Conservation (phyloP, 202 grass and related monocot species). For the Brachypodium distachyon region DNA sequence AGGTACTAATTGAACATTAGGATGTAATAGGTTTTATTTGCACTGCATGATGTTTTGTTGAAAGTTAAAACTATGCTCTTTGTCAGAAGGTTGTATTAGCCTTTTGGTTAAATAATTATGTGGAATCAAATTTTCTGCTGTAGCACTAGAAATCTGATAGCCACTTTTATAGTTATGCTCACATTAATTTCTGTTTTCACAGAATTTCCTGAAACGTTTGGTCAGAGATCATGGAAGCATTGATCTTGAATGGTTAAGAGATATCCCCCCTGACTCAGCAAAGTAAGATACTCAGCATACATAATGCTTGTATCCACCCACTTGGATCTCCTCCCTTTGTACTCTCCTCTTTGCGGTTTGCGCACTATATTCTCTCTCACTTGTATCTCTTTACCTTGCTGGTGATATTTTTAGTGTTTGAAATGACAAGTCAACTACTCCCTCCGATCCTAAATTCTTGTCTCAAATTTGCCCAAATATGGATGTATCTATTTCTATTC, state of each 20-base stretch:
- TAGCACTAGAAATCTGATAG: background rate
- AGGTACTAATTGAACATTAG: constrained; percentile 35
- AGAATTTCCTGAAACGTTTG: constrained; percentile 83
- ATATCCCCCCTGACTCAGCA: constrained; percentile 53
- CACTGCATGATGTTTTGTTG: background rate
- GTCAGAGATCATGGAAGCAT: constrained; percentile 83
- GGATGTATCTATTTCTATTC: no score
- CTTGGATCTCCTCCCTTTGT: no score
- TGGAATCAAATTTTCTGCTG: background rate
- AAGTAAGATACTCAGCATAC: constrained; percentile 61
- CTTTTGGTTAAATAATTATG: background rate
- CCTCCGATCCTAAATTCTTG: no score
- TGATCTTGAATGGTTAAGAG: constrained; percentile 93
- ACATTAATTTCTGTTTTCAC: constrained; percentile 30
- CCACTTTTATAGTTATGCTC: constrained; percentile 10
- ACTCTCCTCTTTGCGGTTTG: no score
- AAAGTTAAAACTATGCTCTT: no score
- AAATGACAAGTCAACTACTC: constrained; percentile 8
- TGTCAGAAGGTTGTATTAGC: constrained; percentile 6
- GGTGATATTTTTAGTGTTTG: constrained; percentile 7
- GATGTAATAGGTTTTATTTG: constrained; percentile 6
- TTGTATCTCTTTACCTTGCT: background rate
- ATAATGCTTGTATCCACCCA: no score
- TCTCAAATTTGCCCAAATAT: no score
- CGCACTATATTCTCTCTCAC: no score